A percentile compares a stretch with the other conserved stretches of the same genome.
Conservation (phyloP, 768 basidiomycete genomes). For the Amanita pseudoporphyria region DNA sequence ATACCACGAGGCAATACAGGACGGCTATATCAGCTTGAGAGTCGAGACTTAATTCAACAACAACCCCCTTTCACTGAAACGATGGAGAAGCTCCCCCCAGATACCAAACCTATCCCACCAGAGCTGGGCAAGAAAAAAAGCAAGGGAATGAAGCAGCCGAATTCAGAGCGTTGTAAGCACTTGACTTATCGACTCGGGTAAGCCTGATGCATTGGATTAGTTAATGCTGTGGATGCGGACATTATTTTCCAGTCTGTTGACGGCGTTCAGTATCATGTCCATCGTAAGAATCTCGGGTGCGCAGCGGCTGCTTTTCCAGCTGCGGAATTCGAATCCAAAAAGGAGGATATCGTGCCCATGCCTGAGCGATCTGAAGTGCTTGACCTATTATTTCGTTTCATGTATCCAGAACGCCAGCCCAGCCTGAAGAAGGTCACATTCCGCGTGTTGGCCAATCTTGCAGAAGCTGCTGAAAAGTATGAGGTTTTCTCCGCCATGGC, state of each 20-base stretch:
- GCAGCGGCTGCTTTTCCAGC: conserved; percentile 10
- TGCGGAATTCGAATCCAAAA: not conserved
- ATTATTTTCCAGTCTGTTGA: conserved; percentile 11
- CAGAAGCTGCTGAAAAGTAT: conserved; percentile 17
- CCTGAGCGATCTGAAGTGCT: conserved; percentile 6
- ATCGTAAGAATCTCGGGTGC: conserved; percentile 12
- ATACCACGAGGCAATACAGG: too few species aligned
- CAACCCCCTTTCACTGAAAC: too few species aligned
- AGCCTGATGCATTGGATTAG: not conserved
- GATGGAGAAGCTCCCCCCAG: too few species aligned
- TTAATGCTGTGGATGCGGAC: conserved; percentile 8
- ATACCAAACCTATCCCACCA: too few species aligned
- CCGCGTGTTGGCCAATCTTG: conserved; percentile 10
- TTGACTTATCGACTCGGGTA: too few species aligned
- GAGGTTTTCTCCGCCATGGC: conserved; percentile 14
- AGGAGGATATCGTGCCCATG: not conserved
- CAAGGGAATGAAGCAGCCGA: too few species aligned
- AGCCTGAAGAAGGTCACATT: conserved; percentile 11
- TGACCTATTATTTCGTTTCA: conserved; percentile 13
- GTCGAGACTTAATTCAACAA: too few species aligned
- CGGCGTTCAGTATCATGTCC: conserved; percentile 9
- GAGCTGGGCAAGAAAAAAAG: too few species aligned
- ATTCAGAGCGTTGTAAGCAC: too few species aligned
- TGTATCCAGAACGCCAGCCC: conserved; percentile 15
- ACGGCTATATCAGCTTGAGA: too few species aligned